Conservation (phyloP, 345 rosid genomes). For the Mallotus nudiflorus region DNA sequence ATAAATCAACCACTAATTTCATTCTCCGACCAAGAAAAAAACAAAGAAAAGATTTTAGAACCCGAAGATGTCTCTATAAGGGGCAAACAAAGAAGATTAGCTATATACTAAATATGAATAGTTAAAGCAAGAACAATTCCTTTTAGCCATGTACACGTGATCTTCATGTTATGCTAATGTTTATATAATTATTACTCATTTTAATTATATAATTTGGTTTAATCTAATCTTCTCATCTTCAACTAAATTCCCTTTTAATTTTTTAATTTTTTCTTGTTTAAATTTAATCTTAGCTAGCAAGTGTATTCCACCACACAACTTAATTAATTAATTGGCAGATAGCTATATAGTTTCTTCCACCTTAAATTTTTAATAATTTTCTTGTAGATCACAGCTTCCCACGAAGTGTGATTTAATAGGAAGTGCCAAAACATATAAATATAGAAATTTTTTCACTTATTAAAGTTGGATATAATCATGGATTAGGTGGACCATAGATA, state of each 20-base stretch:
- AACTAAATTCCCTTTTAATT: background rate
- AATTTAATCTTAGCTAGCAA: background rate
- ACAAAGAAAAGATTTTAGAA: background rate
- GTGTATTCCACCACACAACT: constrained; percentile 5
- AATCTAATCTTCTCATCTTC: constrained; percentile 14
- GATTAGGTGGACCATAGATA: background rate
- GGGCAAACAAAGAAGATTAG: constrained; percentile 2
- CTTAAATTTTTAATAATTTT: background rate
- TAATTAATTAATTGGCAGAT: constrained; percentile 8
- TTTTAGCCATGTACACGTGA: constrained; percentile 15
- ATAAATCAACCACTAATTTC: background rate
- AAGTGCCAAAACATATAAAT: background rate
- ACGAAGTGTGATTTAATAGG: background rate
- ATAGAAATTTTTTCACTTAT: background rate
- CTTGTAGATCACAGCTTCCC: constrained; percentile 1
- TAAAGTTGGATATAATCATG: constrained; percentile 1
- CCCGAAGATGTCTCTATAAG: constrained; percentile 15
- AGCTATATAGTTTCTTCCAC: background rate
- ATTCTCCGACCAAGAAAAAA: constrained; percentile 24
- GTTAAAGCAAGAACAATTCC: background rate
- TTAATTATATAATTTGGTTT: background rate
- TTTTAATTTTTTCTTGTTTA: background rate
- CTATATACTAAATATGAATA: background rate
- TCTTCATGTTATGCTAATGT: background rate
- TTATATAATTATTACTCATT: background rate